phyloP scores from a whole-genome alignment of 164 flowering plant genomes.

The Chimonanthus salicifolius region DNA sequence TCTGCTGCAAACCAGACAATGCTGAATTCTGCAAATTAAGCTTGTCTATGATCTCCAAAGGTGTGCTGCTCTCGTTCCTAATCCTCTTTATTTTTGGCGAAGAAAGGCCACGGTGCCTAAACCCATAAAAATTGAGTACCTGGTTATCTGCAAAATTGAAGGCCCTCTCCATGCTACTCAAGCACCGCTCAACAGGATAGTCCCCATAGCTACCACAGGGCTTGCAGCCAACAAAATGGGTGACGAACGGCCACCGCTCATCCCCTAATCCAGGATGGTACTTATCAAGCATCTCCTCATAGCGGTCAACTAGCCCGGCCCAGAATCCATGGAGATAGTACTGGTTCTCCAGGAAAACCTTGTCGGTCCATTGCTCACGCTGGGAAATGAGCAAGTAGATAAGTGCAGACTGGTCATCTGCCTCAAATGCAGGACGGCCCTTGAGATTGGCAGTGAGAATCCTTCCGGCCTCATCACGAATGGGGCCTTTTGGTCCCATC shows the following conservation, averaged over 20 bases:
- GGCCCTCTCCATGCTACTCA: constrained; percentile 89
- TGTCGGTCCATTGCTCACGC: constrained; percentile 70
- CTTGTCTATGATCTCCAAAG: constrained; percentile 57
- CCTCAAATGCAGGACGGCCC: constrained; percentile 87
- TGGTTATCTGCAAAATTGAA: constrained; percentile 94
- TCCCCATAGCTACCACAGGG: constrained; percentile 95
- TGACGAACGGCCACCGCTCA: constrained; percentile 95
- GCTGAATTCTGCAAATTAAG: constrained; percentile 56
- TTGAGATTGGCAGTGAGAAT: constrained; percentile 66
- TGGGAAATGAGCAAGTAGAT: constrained; percentile 68
- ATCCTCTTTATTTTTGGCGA: constrained; percentile 81
- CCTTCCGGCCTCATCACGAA: constrained; percentile 83
- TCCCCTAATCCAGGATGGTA: constrained; percentile 90
- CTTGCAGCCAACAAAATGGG: constrained; percentile 96
- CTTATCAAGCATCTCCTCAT: constrained; percentile 85
- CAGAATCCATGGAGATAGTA: constrained; percentile 86
- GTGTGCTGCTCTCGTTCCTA: constrained; percentile 67
- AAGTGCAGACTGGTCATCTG: constrained; percentile 93
- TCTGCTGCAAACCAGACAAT: constrained; percentile 22
- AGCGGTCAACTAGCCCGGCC: constrained; percentile 79
- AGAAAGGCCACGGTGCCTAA: constrained; percentile 70
- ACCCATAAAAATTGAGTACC: constrained; percentile 80
- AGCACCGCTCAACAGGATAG: constrained; percentile 78
- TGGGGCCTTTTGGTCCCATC: constrained; percentile 86
- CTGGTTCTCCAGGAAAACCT: constrained; percentile 72